Percentiles rank a stretch among this genome's conserved stretches.
These are phyloP conservation scores for Asterophora lycoperdoides DNA, from an alignment of 768 basidiomycete genomes.

Conservation along the genomic window DNA sequence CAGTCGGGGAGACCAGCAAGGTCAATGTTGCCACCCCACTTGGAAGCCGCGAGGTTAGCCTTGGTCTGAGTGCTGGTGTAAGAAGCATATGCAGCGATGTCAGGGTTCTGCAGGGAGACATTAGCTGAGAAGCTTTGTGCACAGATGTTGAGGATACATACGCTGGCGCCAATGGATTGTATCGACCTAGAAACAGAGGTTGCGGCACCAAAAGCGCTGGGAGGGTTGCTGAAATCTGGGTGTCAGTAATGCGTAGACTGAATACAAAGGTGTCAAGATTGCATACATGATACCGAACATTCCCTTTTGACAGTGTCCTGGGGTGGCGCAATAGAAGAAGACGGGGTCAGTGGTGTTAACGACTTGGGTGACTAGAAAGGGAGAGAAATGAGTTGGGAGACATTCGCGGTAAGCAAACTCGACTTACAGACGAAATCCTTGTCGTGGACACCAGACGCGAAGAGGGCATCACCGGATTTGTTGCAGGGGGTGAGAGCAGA, in stretches of 20 bases:
- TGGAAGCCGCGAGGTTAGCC: conserved; percentile 43
- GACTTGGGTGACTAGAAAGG: conserved; percentile 53
- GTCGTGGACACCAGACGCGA: conserved; percentile 64
- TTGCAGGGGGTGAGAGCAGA: conserved; percentile 69
- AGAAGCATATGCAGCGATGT: conserved; percentile 51
- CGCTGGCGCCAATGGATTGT: conserved; percentile 40
- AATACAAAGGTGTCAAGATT: background rate
- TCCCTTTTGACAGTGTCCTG: conserved; percentile 72
- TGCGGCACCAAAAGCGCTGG: conserved; percentile 40
- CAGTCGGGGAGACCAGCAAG: conserved; percentile 49
- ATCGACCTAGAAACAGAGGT: conserved; percentile 53
- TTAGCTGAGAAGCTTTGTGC: background rate
- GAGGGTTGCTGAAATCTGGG: conserved; percentile 44
- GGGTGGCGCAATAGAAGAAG: conserved; percentile 72
- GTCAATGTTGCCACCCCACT: conserved; percentile 65
- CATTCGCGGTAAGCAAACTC: background rate
- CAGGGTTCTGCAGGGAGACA: conserved; percentile 39
- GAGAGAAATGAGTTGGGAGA: conserved; percentile 11
- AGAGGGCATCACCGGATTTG: conserved; percentile 53
- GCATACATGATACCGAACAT: conserved; percentile 78
- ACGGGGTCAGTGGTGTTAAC: conserved; percentile 72
- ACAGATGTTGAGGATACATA: conserved; percentile 20
- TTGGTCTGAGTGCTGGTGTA: conserved; percentile 46
- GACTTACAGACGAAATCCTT: conserved; percentile 57
- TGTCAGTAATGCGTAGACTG: background rate